These are phyloP conservation scores for Thalassiosira hispida DNA, from an alignment of 352 stramenopile species.

Conservation along the genomic window DNA sequence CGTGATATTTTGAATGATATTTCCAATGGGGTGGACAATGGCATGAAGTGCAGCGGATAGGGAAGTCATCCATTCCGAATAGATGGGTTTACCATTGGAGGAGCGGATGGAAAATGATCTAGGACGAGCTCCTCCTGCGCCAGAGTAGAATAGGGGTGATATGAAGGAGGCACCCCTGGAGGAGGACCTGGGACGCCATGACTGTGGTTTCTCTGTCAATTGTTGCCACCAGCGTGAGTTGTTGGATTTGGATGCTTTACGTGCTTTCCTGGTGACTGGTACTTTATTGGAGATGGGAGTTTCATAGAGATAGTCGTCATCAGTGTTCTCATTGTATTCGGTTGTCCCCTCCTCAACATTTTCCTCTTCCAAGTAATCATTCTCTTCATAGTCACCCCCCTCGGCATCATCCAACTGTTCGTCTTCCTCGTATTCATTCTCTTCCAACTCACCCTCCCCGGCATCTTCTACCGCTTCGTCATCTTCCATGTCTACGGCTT, in stretches of 20 bases:
- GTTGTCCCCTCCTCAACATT: not conserved
- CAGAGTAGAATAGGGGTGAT: conserved; percentile 23
- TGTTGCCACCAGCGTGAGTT: conserved; percentile 5
- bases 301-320: conserved; percentile 21
- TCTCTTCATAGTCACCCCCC: conserved; percentile 11
- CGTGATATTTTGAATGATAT: conserved; percentile 23
- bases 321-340: conserved; percentile 7
- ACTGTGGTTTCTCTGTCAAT: conserved; percentile 7
- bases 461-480: not conserved
- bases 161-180: conserved; percentile 15
- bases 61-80: conserved; percentile 13
- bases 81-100: conserved; percentile 7
- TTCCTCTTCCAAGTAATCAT: conserved; percentile 12
- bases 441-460: not conserved
- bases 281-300: conserved; percentile 12
- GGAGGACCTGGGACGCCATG: conserved; percentile 13
- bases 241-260: conserved; percentile 23
- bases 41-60: not conserved
- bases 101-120: conserved; percentile 15
- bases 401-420: not conserved
- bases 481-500: not conserved
- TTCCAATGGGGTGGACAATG: conserved; percentile 37
- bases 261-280: conserved; percentile 19
- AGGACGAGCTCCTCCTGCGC: not conserved
- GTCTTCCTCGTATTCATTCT: not conserved